Percentiles rank a stretch among this genome's conserved stretches.
Evolutionary conservation across 2,329 filamentous ascomycete species (phyloP).

Genomic region (Ilyonectria destructans): DNA sequence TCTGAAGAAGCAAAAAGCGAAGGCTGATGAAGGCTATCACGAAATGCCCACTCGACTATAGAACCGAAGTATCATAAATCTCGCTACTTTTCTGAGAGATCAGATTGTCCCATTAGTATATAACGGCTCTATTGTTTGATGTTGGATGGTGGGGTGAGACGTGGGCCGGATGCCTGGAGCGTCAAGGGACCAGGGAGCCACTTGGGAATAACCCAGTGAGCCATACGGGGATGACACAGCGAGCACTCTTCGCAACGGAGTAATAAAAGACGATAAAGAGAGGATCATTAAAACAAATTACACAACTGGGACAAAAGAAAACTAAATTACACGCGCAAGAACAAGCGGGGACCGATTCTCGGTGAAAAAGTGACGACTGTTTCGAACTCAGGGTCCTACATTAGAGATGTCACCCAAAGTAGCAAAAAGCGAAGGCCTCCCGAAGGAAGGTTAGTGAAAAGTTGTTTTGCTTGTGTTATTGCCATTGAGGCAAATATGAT

Average conservation of each 20-base stretch:
- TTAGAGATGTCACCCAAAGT: not conserved
- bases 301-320: no score
- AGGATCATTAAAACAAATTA: no score
- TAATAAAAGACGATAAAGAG: no score
- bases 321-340: no score
- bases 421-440: conserved; percentile 19
- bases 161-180: not conserved
- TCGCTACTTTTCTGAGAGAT: conserved; percentile 30
- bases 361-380: not conserved
- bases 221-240: no score
- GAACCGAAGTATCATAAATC: no score
- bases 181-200: not conserved
- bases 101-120: not conserved
- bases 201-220: no score
- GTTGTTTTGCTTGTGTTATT: no score
- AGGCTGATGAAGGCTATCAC: not conserved
- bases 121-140: not conserved
- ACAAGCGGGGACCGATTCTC: no score
- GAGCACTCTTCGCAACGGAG: no score
- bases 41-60: no score
- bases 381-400: not conserved
- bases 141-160: not conserved
- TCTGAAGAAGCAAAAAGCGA: conserved; percentile 31
- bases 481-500: not conserved
- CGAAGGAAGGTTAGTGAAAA: no score